These are phyloP conservation scores for Cadophora malorum DNA, from an alignment of 2,329 filamentous ascomycete species.

Conservation along the genomic window DNA sequence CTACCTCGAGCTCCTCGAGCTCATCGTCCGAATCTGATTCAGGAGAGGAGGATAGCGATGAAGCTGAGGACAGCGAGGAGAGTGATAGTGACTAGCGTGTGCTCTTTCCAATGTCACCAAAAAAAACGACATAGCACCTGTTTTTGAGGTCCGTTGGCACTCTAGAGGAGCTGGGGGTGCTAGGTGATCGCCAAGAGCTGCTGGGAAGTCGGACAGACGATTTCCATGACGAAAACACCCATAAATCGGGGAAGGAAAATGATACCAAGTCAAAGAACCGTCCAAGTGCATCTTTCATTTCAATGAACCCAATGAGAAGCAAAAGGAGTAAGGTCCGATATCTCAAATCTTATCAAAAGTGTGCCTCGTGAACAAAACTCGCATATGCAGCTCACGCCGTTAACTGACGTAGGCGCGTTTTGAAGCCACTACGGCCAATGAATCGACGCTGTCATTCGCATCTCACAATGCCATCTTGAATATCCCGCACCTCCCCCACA, in stretches of 20 bases:
- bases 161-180: neutral
- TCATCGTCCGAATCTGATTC: conserved; percentile 38
- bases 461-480: conserved; percentile 18
- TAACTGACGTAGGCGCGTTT: conserved; percentile 23
- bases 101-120: neutral
- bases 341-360: conserved; percentile 26
- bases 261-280: conserved; percentile 1
- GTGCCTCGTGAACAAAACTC: conserved; percentile 32
- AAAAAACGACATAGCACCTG: neutral
- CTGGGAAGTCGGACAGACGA: conserved; percentile 3
- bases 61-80: conserved; percentile 33
- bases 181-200: neutral
- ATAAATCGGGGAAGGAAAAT: neutral
- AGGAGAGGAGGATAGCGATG: conserved; percentile 34
- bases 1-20: conserved; percentile 40
- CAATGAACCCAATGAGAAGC: conserved; percentile 22
- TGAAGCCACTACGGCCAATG: conserved; percentile 9
- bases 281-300: conserved; percentile 5
- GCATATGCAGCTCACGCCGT: conserved; percentile 23
- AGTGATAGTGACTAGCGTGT: conserved; percentile 24
- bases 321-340: conserved; percentile 25
- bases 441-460: conserved; percentile 15
- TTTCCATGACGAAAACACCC: conserved; percentile 13
- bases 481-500: conserved; percentile 1
- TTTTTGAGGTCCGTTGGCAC: neutral